These are phyloP conservation scores for Talaromyces borbonicus DNA, from an alignment of 495 filamentous ascomycete species.

Conservation along the genomic window DNA sequence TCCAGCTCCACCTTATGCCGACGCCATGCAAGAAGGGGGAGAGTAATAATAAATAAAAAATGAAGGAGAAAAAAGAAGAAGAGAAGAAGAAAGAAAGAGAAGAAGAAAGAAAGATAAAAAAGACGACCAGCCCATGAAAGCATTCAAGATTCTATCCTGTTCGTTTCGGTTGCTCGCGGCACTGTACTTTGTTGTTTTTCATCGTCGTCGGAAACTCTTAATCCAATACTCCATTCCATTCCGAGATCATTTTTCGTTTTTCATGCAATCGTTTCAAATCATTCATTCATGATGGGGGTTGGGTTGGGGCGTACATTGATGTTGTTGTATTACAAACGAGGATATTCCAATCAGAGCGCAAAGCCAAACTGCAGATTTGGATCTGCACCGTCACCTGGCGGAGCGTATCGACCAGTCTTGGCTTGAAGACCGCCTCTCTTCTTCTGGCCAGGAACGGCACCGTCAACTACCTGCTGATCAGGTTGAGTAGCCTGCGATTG, in stretches of 20 bases:
- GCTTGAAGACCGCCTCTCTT: too few species aligned
- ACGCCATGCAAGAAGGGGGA: conserved; percentile 2
- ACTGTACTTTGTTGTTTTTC: conserved; percentile 1
- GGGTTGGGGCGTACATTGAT: not conserved
- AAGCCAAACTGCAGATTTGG: not conserved
- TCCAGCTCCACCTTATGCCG: not conserved
- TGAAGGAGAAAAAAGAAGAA: too few species aligned
- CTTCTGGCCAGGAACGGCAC: too few species aligned
- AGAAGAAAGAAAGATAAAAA: too few species aligned
- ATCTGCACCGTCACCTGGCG: not conserved
- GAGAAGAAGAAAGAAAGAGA: too few species aligned
- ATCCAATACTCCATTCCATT: too few species aligned
- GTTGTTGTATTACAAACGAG: not conserved
- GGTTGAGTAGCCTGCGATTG: too few species aligned
- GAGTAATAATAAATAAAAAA: too few species aligned
- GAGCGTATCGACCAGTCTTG: not conserved
- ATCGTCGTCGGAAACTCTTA: too few species aligned
- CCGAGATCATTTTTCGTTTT: too few species aligned
- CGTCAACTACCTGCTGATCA: too few species aligned
- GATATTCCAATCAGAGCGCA: not conserved
- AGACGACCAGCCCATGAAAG: too few species aligned
- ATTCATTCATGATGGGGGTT: conserved; percentile 3
- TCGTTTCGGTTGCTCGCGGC: not conserved
- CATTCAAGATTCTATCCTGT: conserved; percentile 1
- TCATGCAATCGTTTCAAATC: conserved; percentile 3